These are phyloP conservation scores for Diospyros lotus DNA, from an alignment of 148 eudicot genomes.

Conservation along the genomic window DNA sequence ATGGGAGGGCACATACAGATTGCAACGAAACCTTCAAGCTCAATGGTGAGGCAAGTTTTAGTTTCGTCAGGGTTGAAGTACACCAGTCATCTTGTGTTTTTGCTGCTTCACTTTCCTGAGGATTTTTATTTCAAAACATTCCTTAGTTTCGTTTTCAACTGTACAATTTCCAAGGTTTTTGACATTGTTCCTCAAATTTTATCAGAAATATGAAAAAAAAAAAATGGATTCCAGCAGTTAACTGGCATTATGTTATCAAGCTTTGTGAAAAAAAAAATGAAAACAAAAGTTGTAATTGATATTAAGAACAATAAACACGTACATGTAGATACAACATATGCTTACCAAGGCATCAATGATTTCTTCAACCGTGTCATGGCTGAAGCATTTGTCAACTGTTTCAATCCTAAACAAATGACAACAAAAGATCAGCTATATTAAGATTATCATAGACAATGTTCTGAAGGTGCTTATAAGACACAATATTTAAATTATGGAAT, in stretches of 20 bases:
- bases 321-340: background rate
- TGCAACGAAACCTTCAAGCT: slow-evolving; percentile 84
- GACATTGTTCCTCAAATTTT: background rate
- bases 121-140: background rate
- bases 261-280: background rate
- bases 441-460: background rate
- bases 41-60: slow-evolving; percentile 68
- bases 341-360: slow-evolving; percentile 77
- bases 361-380: slow-evolving; percentile 82
- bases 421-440: slow-evolving; percentile 9
- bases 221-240: background rate
- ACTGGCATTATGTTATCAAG: background rate
- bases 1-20: slow-evolving; percentile 57
- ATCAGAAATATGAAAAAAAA: background rate
- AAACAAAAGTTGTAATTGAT: background rate
- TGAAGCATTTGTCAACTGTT: slow-evolving; percentile 69
- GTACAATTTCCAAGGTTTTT: background rate
- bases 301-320: background rate
- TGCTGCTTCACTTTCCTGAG: slow-evolving; percentile 69
- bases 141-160: background rate
- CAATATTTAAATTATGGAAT: background rate
- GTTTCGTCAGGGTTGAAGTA: slow-evolving; percentile 52
- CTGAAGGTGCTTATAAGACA: slow-evolving; percentile 1
- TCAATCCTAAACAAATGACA: slow-evolving; percentile 53
- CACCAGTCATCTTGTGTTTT: slow-evolving; percentile 73